phyloP scores from a whole-genome alignment of 164 flowering plant species.

The Brasenia schreberi region DNA sequence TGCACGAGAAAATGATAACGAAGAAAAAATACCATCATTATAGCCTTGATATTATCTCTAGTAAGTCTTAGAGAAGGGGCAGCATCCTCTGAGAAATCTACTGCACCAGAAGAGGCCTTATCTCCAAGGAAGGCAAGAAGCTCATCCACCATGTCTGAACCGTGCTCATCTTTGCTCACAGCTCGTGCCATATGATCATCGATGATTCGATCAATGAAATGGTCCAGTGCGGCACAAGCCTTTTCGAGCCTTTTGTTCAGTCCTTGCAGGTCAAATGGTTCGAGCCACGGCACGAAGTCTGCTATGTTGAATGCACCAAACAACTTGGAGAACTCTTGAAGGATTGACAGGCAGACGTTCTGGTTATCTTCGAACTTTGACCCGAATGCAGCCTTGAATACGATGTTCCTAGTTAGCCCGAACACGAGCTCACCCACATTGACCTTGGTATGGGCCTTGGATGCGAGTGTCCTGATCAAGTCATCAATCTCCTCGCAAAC shows the following conservation, averaged over 20 bases:
- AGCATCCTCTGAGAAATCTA: not conserved
- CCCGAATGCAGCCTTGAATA: conserved; percentile 68
- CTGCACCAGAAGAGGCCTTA: conserved; percentile 9
- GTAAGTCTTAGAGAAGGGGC: conserved; percentile 31
- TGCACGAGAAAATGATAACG: not conserved
- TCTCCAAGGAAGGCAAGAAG: conserved; percentile 46
- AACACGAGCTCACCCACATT: conserved; percentile 60
- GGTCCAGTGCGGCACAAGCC: conserved; percentile 45
- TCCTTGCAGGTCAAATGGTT: conserved; percentile 54
- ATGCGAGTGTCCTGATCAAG: conserved; percentile 14
- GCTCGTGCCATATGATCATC: conserved; percentile 34
- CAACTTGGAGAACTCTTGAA: conserved; percentile 73
- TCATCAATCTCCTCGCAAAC: conserved; percentile 65
- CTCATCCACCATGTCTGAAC: conserved; percentile 68
- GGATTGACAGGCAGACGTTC: conserved; percentile 42
- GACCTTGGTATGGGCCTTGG: conserved; percentile 10
- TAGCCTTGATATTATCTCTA: conserved; percentile 68
- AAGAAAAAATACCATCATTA: conserved; percentile 52
- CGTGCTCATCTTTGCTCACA: conserved; percentile 7
- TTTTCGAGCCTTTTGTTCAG: conserved; percentile 23
- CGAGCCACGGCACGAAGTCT: conserved; percentile 52
- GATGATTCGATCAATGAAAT: conserved; percentile 54
- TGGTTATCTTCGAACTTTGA: conserved; percentile 36
- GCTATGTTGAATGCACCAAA: conserved; percentile 70
- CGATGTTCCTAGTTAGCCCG: conserved; percentile 38